A percentile compares a stretch with the other conserved stretches of the same genome.
These are phyloP conservation scores for Ceratobasidium sp. DNA, from an alignment of 1,284 basidiomycete species.

Conservation along the genomic window DNA sequence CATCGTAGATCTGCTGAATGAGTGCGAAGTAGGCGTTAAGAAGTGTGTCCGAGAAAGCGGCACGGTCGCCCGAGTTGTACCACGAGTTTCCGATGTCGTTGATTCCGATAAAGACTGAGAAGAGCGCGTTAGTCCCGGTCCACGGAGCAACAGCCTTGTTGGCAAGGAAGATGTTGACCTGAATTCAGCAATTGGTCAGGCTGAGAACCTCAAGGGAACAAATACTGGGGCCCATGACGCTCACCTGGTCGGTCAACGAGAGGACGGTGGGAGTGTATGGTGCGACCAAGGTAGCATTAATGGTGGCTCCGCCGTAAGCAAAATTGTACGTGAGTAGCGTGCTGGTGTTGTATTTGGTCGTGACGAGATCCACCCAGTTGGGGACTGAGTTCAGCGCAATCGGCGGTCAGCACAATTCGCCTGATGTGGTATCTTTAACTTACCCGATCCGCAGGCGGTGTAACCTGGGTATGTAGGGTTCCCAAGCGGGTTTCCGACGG, in stretches of 20 bases:
- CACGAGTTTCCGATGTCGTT: conserved; percentile 49
- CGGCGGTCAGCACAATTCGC: not conserved
- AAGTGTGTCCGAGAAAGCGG: conserved; percentile 64
- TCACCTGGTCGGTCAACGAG: conserved; percentile 45
- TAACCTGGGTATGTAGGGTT: conserved; percentile 45
- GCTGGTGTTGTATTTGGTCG: conserved; percentile 46
- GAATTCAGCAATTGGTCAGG: conserved; percentile 48
- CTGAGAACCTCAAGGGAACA: not conserved
- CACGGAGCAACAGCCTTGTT: conserved; percentile 65
- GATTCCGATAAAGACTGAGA: conserved; percentile 74
- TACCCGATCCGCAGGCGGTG: conserved; percentile 46
- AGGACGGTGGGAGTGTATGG: conserved; percentile 45
- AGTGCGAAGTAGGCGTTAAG: conserved; percentile 67
- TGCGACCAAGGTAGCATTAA: conserved; percentile 45
- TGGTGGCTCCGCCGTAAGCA: conserved; percentile 47
- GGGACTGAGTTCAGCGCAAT: conserved; percentile 18
- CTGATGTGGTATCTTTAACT: not conserved
- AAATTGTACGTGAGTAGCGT: conserved; percentile 47
- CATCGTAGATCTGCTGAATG: conserved; percentile 65
- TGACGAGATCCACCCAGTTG: conserved; percentile 47
- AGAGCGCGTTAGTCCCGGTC: conserved; percentile 66
- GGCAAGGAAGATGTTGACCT: conserved; percentile 67
- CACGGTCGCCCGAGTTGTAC: conserved; percentile 56
- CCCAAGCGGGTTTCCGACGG: conserved; percentile 41
- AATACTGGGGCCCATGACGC: not conserved